Conservation (phyloP, 148 eudicot genomes). For the Vaccinium myrtillus region DNA sequence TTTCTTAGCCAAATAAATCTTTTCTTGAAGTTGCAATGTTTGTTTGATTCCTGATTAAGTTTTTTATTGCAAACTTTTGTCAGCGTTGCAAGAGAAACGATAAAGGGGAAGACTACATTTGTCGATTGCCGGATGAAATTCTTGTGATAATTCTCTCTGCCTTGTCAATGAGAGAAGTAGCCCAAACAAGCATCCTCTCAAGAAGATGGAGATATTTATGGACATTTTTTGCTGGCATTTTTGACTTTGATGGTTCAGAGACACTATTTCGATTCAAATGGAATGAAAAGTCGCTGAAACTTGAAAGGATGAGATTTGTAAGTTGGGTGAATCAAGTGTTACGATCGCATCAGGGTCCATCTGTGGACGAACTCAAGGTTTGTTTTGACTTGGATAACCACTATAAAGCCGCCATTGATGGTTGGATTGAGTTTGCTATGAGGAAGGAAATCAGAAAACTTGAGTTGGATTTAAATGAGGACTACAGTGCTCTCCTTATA, state of each 20-base stretch:
- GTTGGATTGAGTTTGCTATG: background rate
- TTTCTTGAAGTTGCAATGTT: no score
- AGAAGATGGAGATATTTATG: constrained; percentile 3
- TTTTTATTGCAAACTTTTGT: no score
- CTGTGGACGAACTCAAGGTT: background rate
- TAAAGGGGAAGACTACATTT: no score
- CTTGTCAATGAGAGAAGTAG: background rate
- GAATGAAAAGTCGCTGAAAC: background rate
- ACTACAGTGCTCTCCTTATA: background rate
- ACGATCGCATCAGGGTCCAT: background rate
- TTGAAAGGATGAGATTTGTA: background rate
- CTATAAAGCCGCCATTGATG: background rate
- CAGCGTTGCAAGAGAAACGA: no score
- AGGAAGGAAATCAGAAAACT: background rate
- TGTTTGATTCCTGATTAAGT: no score
- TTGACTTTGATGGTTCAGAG: background rate
- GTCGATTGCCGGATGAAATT: no score
- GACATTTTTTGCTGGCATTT: background rate
- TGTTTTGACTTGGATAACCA: background rate
- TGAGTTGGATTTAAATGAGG: background rate
- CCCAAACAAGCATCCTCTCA: background rate
- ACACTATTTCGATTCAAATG: background rate
- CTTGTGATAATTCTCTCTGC: background rate
- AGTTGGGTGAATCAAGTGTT: background rate
- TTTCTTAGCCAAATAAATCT: no score